These are phyloP conservation scores for Penicillium manginii DNA, from an alignment of 495 filamentous ascomycete genomes.

Conservation along the genomic window DNA sequence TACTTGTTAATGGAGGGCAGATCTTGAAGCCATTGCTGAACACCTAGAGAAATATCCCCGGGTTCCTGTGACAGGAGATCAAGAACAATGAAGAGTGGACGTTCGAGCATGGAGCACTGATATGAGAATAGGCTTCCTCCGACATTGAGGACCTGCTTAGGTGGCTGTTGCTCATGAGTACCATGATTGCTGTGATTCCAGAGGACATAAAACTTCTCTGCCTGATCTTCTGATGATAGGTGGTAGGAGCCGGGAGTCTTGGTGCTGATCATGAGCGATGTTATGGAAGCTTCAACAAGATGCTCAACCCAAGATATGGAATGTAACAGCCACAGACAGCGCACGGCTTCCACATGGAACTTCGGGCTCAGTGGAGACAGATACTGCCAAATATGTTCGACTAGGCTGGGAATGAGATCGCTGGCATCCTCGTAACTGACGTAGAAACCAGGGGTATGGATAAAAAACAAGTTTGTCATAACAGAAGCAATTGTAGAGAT, in stretches of 20 bases:
- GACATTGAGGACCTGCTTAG: constrained; percentile 52
- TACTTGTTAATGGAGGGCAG: constrained; percentile 56
- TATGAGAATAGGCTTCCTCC: constrained; percentile 41
- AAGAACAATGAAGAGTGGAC: constrained; percentile 81
- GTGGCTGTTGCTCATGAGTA: constrained; percentile 55
- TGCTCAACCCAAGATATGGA: constrained; percentile 60
- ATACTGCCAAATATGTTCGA: constrained; percentile 75
- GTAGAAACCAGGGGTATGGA: constrained; percentile 49
- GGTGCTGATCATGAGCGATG: constrained; percentile 67
- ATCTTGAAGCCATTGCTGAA: constrained; percentile 81
- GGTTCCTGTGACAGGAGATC: constrained; percentile 76
- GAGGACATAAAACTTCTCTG: constrained; percentile 66
- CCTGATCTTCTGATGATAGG: constrained; percentile 40
- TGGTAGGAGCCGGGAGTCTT: constrained; percentile 27
- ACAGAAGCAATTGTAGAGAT: constrained; percentile 65
- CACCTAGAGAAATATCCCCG: constrained; percentile 73
- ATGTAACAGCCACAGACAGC: constrained; percentile 84
- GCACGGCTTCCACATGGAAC: constrained; percentile 90
- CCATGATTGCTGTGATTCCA: constrained; percentile 82
- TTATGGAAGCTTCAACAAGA: constrained; percentile 78
- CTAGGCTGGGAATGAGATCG: constrained; percentile 66
- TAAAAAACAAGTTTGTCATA: constrained; percentile 64
- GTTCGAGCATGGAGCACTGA: constrained; percentile 68
- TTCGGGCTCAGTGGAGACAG: constrained; percentile 81
- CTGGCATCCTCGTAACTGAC: constrained; percentile 61